A percentile compares a stretch with the other conserved stretches of the same genome.
These are phyloP conservation scores for Malassezia brasiliensis DNA, from an alignment of 1,284 basidiomycete species.

Conservation along the genomic window DNA sequence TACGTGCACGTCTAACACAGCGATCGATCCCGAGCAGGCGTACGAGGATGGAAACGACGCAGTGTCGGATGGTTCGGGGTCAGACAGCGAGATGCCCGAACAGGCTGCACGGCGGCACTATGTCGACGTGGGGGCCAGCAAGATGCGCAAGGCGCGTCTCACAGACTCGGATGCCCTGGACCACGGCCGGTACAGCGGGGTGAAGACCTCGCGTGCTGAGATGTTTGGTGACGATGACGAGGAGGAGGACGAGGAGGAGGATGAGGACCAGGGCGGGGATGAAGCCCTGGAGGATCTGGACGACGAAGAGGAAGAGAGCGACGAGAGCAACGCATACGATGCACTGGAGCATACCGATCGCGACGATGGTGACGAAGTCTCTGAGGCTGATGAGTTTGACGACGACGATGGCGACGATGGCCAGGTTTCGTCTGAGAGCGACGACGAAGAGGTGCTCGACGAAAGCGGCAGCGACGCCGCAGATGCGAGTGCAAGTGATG, in stretches of 20 bases:
- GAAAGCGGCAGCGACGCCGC: slow-evolving; percentile 11
- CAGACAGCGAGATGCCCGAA: slow-evolving; percentile 16
- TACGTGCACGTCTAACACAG: slow-evolving; percentile 7
- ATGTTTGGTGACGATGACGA: slow-evolving; percentile 25
- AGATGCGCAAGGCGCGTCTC: slow-evolving; percentile 26
- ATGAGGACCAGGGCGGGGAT: slow-evolving; percentile 18
- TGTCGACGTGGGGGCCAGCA: slow-evolving; percentile 26
- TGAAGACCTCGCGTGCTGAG: slow-evolving; percentile 27
- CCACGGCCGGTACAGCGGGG: slow-evolving; percentile 24
- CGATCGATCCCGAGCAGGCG: slow-evolving; percentile 15
- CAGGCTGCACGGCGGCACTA: slow-evolving; percentile 29
- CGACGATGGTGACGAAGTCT: slow-evolving; percentile 10
- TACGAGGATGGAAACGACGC: background rate
- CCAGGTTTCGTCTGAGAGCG: background rate
- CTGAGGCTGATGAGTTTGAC: slow-evolving; percentile 13
- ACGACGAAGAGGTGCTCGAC: background rate
- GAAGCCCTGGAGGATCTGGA: slow-evolving; percentile 10
- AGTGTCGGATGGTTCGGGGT: background rate
- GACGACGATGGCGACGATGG: slow-evolving; percentile 6
- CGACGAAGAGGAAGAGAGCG: slow-evolving; percentile 1
- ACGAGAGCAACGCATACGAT: background rate
- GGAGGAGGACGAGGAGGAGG: slow-evolving; percentile 6
- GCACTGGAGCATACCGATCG: slow-evolving; percentile 11
- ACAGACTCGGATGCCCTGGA: slow-evolving; percentile 28
- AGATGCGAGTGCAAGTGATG: slow-evolving; percentile 20